phyloP scores from a whole-genome alignment of 176 grass and related monocot species.

The Puccinellia tenuiflora region DNA sequence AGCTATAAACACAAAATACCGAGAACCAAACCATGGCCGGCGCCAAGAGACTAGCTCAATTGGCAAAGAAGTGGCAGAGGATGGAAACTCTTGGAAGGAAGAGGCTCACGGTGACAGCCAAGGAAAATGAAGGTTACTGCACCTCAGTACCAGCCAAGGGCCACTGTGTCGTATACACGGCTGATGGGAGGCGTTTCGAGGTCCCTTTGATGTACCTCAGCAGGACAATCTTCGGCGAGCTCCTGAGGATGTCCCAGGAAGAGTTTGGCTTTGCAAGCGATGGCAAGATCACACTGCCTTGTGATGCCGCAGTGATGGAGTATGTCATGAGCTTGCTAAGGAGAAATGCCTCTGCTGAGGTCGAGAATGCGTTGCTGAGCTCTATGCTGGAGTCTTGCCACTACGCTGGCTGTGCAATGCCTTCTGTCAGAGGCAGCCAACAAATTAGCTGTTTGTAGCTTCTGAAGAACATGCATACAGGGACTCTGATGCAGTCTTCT shows the following conservation, averaged over 20 bases:
- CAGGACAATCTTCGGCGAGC: constrained; percentile 26
- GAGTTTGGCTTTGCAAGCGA: constrained; percentile 29
- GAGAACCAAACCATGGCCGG: neutral
- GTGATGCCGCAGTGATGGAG: constrained; percentile 44
- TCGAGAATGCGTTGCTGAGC: constrained; percentile 44
- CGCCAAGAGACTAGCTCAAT: constrained; percentile 9
- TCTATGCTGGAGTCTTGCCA: constrained; percentile 21
- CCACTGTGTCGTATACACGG: constrained; percentile 43
- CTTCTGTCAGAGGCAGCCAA: neutral
- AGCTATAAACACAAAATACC: no score
- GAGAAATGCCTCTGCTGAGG: constrained; percentile 29
- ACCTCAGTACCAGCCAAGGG: constrained; percentile 8
- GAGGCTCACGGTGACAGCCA: neutral
- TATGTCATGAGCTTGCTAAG: constrained; percentile 40
- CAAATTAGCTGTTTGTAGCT: constrained; percentile 10
- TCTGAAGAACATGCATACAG: neutral
- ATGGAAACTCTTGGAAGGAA: constrained; percentile 16
- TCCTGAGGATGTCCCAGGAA: constrained; percentile 45
- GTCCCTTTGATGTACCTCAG: constrained; percentile 41
- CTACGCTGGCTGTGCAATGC: neutral
- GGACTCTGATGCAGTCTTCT: neutral
- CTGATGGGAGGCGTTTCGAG: constrained; percentile 42
- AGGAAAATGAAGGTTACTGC: constrained; percentile 4
- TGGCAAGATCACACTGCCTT: constrained; percentile 43
- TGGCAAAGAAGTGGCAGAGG: constrained; percentile 18